These are phyloP conservation scores for Colletotrichum destructivum DNA, from an alignment of 2,329 filamentous ascomycete species.

Conservation along the genomic window DNA sequence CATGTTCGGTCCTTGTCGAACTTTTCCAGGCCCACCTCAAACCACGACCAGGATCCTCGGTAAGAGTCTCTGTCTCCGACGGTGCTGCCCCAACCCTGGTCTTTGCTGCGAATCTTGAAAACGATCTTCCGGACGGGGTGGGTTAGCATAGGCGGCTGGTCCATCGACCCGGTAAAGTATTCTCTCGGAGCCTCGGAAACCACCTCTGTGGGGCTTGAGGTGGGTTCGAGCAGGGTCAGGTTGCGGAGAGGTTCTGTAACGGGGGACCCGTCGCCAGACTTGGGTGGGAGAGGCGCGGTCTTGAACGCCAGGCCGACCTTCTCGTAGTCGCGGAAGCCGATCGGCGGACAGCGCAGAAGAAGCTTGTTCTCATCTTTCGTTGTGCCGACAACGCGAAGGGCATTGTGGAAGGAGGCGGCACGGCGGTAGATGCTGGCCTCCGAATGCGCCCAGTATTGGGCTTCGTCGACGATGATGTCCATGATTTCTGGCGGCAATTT, in stretches of 20 bases:
- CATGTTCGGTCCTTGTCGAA: slow-evolving; percentile 58
- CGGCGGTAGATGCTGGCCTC: slow-evolving; percentile 50
- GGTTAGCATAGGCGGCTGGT: slow-evolving; percentile 49
- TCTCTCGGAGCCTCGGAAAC: slow-evolving; percentile 44
- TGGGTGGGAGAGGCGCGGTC: slow-evolving; percentile 28
- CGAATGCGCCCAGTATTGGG: slow-evolving; percentile 75
- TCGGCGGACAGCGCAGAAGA: slow-evolving; percentile 53
- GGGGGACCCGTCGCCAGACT: slow-evolving; percentile 26
- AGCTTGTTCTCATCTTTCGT: slow-evolving; percentile 51
- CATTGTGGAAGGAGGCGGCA: slow-evolving; percentile 33
- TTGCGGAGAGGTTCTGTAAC: slow-evolving; percentile 18
- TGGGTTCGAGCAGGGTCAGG: slow-evolving; percentile 29
- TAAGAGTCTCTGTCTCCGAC: slow-evolving; percentile 55
- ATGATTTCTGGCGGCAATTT: slow-evolving; percentile 69
- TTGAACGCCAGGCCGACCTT: slow-evolving; percentile 35
- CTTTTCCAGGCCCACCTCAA: slow-evolving; percentile 73
- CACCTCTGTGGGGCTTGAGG: background rate
- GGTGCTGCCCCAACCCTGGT: slow-evolving; percentile 71
- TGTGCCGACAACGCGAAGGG: slow-evolving; percentile 46
- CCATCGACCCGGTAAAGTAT: slow-evolving; percentile 52
- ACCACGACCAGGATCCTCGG: slow-evolving; percentile 71
- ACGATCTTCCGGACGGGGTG: slow-evolving; percentile 73
- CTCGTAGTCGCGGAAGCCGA: slow-evolving; percentile 50
- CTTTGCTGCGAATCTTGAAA: slow-evolving; percentile 70
- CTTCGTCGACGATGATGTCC: slow-evolving; percentile 70